Conservation (phyloP, 257 asterid genomes). For the Solanum clarkiae region DNA sequence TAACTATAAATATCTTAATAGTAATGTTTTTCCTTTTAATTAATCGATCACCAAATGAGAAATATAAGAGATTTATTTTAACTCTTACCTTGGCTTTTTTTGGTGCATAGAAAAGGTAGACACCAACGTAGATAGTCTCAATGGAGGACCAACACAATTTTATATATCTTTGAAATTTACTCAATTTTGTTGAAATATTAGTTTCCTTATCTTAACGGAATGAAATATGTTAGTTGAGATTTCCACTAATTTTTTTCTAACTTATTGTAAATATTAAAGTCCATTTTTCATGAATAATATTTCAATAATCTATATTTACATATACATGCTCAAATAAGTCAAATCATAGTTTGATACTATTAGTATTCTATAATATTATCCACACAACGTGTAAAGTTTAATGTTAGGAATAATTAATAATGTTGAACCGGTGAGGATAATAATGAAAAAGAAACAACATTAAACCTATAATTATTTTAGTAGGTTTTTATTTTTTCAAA, state of each 20-base stretch:
- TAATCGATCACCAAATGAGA: too few relatives aligned
- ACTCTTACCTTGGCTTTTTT: too few relatives aligned
- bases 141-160: too few relatives aligned
- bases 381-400: not conserved
- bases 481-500: too few relatives aligned
- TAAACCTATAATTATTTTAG: too few relatives aligned
- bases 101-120: too few relatives aligned
- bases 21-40: too few relatives aligned
- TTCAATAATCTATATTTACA: not conserved
- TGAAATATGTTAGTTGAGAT: not conserved
- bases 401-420: not conserved
- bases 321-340: not conserved
- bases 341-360: not conserved
- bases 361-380: not conserved
- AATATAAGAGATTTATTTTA: too few relatives aligned
- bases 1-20: too few relatives aligned
- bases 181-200: not conserved
- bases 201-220: not conserved
- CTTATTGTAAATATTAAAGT: not conserved
- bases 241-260: not conserved
- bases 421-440: too few relatives aligned
- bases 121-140: too few relatives aligned
- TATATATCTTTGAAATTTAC: not conserved
- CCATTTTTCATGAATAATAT: not conserved
- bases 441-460: too few relatives aligned